Conservation (phyloP, 2,329 filamentous ascomycete genomes). For the Bipolaris gigantea region DNA sequence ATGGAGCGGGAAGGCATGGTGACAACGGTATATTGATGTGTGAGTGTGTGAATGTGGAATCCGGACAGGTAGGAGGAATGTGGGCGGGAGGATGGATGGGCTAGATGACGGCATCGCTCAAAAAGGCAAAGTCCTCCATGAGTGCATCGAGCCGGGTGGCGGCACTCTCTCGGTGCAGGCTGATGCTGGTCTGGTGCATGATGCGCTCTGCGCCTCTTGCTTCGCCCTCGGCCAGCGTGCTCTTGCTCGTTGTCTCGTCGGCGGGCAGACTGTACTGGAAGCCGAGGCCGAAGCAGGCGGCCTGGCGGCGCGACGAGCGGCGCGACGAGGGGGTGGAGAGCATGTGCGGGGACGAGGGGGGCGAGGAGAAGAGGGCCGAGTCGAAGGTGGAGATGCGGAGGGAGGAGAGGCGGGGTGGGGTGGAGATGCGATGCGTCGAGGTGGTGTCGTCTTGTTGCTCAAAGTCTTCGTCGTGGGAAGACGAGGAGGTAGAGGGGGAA, state of each 20-base stretch:
- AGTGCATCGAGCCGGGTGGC: constrained; percentile 30
- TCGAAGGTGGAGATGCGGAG: constrained; percentile 35
- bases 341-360: constrained; percentile 17
- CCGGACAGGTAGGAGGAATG: too few relatives aligned
- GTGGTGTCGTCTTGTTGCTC: constrained; percentile 12
- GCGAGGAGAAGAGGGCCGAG: constrained; percentile 33
- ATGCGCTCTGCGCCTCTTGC: neutral
- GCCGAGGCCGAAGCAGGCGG: constrained; percentile 36
- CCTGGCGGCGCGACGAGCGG: constrained; percentile 30
- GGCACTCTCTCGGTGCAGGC: constrained; percentile 24
- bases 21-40: too few relatives aligned
- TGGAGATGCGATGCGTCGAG: constrained; percentile 15
- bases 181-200: constrained; percentile 5
- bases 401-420: constrained; percentile 28
- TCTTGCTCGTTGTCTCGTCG: constrained; percentile 30
- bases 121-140: constrained; percentile 40
- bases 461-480: constrained; percentile 4
- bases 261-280: constrained; percentile 42
- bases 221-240: constrained; percentile 29
- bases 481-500: too few relatives aligned
- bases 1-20: too few relatives aligned
- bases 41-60: too few relatives aligned
- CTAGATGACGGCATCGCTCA: constrained; percentile 38
- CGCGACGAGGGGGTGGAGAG: constrained; percentile 10
- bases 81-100: too few relatives aligned